Conservation (phyloP, 2,329 filamentous ascomycete genomes). For the Calonectria montana region DNA sequence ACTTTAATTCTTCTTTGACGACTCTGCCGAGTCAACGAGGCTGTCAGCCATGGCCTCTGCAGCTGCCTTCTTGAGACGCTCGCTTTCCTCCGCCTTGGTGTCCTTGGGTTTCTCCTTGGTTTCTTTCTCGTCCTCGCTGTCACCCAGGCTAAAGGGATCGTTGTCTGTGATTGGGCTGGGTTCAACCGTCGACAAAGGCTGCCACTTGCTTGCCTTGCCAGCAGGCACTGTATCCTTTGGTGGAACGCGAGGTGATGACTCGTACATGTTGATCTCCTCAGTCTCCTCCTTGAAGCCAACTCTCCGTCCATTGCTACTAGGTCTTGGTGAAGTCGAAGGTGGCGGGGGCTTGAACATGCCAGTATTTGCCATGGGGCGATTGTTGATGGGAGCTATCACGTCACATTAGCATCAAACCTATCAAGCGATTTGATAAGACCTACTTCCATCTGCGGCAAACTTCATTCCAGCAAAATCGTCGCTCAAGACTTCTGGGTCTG, state of each 20-base stretch:
- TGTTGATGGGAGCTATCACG: constrained; percentile 48
- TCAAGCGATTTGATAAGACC: constrained; percentile 43
- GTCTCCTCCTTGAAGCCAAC: constrained; percentile 72
- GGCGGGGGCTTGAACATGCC: constrained; percentile 81
- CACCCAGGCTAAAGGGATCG: constrained; percentile 95
- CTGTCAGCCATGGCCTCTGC: constrained; percentile 70
- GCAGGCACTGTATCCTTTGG: constrained; percentile 61
- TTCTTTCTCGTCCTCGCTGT: constrained; percentile 92
- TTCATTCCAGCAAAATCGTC: constrained; percentile 87
- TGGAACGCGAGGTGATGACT: constrained; percentile 67
- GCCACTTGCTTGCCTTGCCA: constrained; percentile 93
- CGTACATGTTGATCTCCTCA: constrained; percentile 85
- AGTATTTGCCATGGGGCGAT: constrained; percentile 78
- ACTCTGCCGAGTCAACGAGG: constrained; percentile 54
- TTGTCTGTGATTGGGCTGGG: constrained; percentile 88
- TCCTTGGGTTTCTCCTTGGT: constrained; percentile 66
- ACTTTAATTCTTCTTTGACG: constrained; percentile 49
- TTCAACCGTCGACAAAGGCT: constrained; percentile 85
- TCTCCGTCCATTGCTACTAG: constrained; percentile 58
- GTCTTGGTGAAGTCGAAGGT: constrained; percentile 62
- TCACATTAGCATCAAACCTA: constrained; percentile 30
- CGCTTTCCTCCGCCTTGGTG: constrained; percentile 66
- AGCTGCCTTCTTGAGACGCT: constrained; percentile 74
- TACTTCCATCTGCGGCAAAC: constrained; percentile 71
- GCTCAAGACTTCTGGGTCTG: constrained; percentile 88